Evolutionary conservation across 495 filamentous ascomycete genomes (phyloP).

Genomic region (Podospora anserina): DNA sequence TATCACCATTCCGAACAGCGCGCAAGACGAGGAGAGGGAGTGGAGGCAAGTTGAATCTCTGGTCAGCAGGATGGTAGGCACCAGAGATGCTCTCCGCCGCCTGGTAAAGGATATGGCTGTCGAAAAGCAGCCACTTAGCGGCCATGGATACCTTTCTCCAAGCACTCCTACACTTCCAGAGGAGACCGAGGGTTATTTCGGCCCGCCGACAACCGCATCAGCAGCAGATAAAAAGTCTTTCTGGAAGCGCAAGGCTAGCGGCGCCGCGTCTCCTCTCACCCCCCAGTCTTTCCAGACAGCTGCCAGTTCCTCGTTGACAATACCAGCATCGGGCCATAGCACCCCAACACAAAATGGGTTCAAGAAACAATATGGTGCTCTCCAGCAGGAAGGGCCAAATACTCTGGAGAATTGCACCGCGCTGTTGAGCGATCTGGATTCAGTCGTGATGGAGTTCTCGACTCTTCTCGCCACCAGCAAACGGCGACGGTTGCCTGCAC

Average conservation of each 20-base stretch:
- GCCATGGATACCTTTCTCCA: constrained; percentile 38
- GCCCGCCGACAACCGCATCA: constrained; percentile 24
- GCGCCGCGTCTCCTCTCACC: constrained; percentile 32
- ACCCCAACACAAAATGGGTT: constrained; percentile 38
- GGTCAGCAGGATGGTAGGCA: constrained; percentile 78
- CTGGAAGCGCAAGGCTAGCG: constrained; percentile 84
- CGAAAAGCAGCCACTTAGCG: constrained; percentile 45
- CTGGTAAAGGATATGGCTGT: constrained; percentile 79
- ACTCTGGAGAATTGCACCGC: constrained; percentile 77
- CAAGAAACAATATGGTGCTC: constrained; percentile 25
- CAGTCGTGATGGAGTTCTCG: constrained; percentile 77
- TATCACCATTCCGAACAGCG: constrained; percentile 23
- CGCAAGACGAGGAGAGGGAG: constrained; percentile 66
- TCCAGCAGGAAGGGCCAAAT: constrained; percentile 51
- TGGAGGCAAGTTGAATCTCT: constrained; percentile 82
- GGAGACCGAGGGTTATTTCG: constrained; percentile 46
- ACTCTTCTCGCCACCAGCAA: constrained; percentile 72
- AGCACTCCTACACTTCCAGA: constrained; percentile 40
- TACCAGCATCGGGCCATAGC: constrained; percentile 50
- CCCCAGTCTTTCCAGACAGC: constrained; percentile 47
- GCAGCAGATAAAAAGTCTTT: constrained; percentile 58
- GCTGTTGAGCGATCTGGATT: constrained; percentile 76
- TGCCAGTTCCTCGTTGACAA: constrained; percentile 55
- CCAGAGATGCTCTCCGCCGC: constrained; percentile 78
- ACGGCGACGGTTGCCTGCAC: constrained; percentile 61